Conservation (phyloP, 371 early-diverging fungal genomes). For the Zychaea mexicana region DNA sequence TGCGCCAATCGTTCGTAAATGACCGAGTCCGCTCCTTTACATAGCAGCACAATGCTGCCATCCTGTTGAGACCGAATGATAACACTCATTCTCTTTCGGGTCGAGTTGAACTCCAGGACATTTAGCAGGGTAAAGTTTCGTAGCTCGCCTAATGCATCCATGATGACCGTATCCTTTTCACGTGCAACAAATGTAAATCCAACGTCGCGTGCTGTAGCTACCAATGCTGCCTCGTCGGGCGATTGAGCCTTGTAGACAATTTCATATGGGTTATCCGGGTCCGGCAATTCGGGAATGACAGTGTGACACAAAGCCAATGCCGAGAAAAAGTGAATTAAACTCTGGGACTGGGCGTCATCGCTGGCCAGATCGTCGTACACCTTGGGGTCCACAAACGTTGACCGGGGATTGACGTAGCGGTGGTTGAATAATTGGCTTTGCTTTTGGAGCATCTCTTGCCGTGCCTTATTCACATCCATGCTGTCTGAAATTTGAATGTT, state of each 20-base stretch:
- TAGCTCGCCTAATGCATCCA: slow-evolving; percentile 76
- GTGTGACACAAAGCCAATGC: slow-evolving; percentile 82
- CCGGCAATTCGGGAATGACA: slow-evolving; percentile 67
- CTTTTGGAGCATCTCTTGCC: slow-evolving; percentile 40
- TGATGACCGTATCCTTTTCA: slow-evolving; percentile 61
- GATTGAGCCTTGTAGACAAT: slow-evolving; percentile 91
- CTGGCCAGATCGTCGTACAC: slow-evolving; percentile 39
- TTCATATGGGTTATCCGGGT: slow-evolving; percentile 42
- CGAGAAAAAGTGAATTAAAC: slow-evolving; percentile 69
- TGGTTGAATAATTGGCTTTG: slow-evolving; percentile 46
- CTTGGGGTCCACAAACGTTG: slow-evolving; percentile 52
- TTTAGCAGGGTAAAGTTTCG: slow-evolving; percentile 67
- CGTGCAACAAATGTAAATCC: slow-evolving; percentile 87
- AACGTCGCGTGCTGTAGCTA: slow-evolving; percentile 85
- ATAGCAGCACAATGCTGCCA: slow-evolving; percentile 75
- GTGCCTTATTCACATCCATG: slow-evolving; percentile 36
- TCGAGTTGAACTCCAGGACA: slow-evolving; percentile 87
- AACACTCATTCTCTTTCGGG: slow-evolving; percentile 88
- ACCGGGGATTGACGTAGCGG: slow-evolving; percentile 38
- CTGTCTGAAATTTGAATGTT: slow-evolving; percentile 24
- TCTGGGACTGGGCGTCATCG: slow-evolving; percentile 43
- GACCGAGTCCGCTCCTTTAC: slow-evolving; percentile 97
- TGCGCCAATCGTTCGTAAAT: slow-evolving; percentile 78
- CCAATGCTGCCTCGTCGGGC: slow-evolving; percentile 94
- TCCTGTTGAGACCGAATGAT: slow-evolving; percentile 71